Evolutionary conservation across 768 basidiomycete species (phyloP), one percentile per base, ranked within the genome.

Genomic region (Suillus ampliporus): DNA sequence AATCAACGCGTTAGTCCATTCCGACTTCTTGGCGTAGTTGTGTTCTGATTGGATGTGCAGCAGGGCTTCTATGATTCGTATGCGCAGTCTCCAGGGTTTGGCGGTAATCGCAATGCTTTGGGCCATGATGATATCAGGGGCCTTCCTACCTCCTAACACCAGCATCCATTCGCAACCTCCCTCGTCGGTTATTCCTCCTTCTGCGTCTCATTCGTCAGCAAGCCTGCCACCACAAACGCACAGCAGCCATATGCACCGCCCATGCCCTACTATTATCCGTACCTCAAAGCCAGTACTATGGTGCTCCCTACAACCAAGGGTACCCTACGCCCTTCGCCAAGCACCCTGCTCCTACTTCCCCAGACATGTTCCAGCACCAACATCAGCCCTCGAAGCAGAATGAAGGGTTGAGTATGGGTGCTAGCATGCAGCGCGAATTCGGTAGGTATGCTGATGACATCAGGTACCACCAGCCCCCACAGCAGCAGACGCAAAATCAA

Each of bases 61-160:
- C 65, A 90, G 89, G 85, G 85, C 66, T 91, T 92, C 76, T 94
- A 94, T 69, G 91, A 93, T 48, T 84, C 86, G 10, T 92, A 93
- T 70, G 76, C 74, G 51, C 90, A 87, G 67, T 89, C 84, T 58
- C 78, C 82, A 47, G 83, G 79, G 35, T 94, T 93, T 65, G 83
- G 84, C 38, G 84, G 83, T 31, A 74, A 67, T 62, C 84, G 92
- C 21, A 86, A 82, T 64, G 83, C 83, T 23, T 80, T 92, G 9
- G 83, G 84, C 37, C 91, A 92, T 52, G 92, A 94, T 43, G 92
- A 94, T 57, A 82, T 88, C 66, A 93, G 93, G 73, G 85, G 85
- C 46, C 78, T 91, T 41, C 83, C 89, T 9, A 79, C 82, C 13
- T 78, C 83, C 38, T 89, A 89, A 67, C 84, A 82, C 63, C 85